Evolutionary conservation across 2,329 filamentous ascomycete species (phyloP).

Genomic region (Coniella vitis): DNA sequence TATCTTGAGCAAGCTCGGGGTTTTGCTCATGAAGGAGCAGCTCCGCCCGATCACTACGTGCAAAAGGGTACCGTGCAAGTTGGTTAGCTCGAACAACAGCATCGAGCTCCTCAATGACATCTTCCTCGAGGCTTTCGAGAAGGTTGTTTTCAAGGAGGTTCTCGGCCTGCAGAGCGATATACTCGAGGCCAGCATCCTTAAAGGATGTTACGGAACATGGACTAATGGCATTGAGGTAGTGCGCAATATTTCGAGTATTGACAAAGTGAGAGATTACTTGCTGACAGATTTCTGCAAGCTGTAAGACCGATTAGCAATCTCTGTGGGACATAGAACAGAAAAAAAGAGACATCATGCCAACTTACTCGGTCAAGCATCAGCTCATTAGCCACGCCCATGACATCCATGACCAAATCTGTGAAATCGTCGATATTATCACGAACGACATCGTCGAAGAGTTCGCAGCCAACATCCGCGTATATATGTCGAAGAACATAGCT

Average conservation of each 20-base stretch:
- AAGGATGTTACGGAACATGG: slow-evolving; percentile 79
- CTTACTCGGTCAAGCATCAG: slow-evolving; percentile 75
- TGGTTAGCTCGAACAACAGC: slow-evolving; percentile 77
- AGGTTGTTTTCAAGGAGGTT: slow-evolving; percentile 85
- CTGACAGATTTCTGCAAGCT: slow-evolving; percentile 81
- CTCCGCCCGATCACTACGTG: slow-evolving; percentile 68
- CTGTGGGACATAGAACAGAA: no score
- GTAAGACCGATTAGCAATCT: not conserved
- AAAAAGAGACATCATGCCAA: not conserved
- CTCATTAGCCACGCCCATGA: slow-evolving; percentile 86
- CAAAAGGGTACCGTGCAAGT: slow-evolving; percentile 67
- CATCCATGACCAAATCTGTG: slow-evolving; percentile 81
- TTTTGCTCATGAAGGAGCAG: slow-evolving; percentile 56
- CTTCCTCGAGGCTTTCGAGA: slow-evolving; percentile 77
- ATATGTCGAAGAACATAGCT: slow-evolving; percentile 71
- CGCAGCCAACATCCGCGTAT: slow-evolving; percentile 74
- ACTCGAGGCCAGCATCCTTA: slow-evolving; percentile 82
- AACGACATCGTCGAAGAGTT: slow-evolving; percentile 74
- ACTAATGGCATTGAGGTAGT: slow-evolving; percentile 77
- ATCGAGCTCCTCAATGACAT: slow-evolving; percentile 76
- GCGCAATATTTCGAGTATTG: slow-evolving; percentile 78
- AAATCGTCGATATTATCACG: slow-evolving; percentile 72
- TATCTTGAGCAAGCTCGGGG: slow-evolving; percentile 55
- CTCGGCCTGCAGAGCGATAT: slow-evolving; percentile 86
- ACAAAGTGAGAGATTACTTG: slow-evolving; percentile 74